A percentile compares a stretch with the other conserved stretches of the same genome.
Evolutionary conservation across 2,329 filamentous ascomycete genomes (phyloP).

Genomic region (Truncatella angustata): DNA sequence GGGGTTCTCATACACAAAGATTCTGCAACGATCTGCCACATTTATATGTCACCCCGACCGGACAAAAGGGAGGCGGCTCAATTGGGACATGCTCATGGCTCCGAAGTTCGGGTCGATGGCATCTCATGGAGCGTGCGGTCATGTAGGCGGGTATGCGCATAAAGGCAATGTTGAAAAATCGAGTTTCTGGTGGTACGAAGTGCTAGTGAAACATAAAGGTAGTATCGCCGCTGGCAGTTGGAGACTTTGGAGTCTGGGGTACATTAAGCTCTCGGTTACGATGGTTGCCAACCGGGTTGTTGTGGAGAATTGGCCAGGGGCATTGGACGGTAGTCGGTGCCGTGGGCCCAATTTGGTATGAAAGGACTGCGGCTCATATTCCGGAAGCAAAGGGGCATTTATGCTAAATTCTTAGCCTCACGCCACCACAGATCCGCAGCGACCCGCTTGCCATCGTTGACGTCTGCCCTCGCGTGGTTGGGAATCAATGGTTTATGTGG

Average conservation of each 20-base stretch:
- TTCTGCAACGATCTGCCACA: too few relatives aligned
- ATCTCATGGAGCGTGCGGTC: not conserved
- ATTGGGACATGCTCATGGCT: not conserved
- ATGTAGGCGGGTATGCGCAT: not conserved
- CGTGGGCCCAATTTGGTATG: not conserved
- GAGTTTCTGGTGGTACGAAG: not conserved
- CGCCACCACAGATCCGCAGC: too few relatives aligned
- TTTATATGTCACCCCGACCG: not conserved
- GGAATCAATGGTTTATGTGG: not conserved
- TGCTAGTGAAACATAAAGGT: not conserved
- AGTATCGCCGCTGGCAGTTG: not conserved
- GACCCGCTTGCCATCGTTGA: too few relatives aligned
- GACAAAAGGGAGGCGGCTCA: not conserved
- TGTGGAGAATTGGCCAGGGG: not conserved
- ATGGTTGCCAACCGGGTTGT: too few relatives aligned
- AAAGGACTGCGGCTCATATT: not conserved
- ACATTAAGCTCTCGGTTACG: conserved; percentile 8
- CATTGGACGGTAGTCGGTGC: not conserved
- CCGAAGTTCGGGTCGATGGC: not conserved
- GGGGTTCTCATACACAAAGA: not conserved
- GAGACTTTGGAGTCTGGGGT: not conserved
- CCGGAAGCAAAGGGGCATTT: not conserved
- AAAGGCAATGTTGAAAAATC: too few relatives aligned
- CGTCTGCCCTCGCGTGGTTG: too few relatives aligned
- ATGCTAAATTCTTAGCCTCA: not conserved